Evolutionary conservation across 139 green algal species (phyloP), one percentile per base, ranked within the genome.

Genomic region (Yamagishiella unicocca): DNA sequence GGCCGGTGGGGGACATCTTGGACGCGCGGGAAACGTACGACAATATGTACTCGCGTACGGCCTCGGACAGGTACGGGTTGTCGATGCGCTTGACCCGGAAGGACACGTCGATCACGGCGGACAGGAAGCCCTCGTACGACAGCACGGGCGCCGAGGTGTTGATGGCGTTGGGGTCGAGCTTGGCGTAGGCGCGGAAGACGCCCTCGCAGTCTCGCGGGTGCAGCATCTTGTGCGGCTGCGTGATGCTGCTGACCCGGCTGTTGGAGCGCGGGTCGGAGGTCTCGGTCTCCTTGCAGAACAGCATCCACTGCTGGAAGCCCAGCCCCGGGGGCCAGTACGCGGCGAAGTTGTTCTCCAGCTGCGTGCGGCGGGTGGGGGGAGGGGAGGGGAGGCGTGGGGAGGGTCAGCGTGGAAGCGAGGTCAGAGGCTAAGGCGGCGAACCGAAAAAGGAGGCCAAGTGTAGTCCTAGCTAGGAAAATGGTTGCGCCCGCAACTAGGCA

Each of bases 61-160:
- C 83, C 66, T 94, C 93, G 38, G 90, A 94, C 6, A 95, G 90
- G 88, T 92, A 95, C 33, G 92, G 83, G 35, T 90, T 83, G n/a
- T 93, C 88, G 9, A 76, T 40, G n/a, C 89, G 79, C 54, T 81
- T 80, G 17, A 92, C 71, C 33, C 79, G 79, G 35, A 85, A 82
- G 12, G 89, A 82, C 5, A 88, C 86, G 29, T 92, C 79, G n/a
- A 95, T 81, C 2, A 95, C 22, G n/a, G 87, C 81, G 6, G 88
- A 85, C 50, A 94, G 87, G 90, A 95, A 95, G 46, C 82, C 73
- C 78, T 95, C 88, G 84, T 90, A 95, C 10, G 43, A 64, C 22
- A 95, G 78, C 8, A 90, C 85, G 31, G 85, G 75, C 0, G 88
- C 78, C 25, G 64, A 67, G 33, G 68, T 75, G 54, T 87, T 79